These are phyloP conservation scores for Knufia petricola DNA, from an alignment of 2,329 filamentous ascomycete species.

Conservation along the genomic window DNA sequence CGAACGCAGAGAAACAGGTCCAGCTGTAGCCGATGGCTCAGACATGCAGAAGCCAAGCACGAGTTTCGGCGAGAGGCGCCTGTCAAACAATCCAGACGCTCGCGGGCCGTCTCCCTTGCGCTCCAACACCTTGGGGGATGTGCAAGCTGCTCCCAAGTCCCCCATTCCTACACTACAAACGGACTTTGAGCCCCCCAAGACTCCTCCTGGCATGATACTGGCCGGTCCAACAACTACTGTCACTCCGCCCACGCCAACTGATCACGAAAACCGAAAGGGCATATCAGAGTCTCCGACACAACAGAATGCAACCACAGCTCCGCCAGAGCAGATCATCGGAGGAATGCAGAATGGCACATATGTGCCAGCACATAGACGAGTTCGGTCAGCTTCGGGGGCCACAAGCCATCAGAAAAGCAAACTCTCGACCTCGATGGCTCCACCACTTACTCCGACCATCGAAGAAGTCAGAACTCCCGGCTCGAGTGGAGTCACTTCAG, in stretches of 20 bases:
- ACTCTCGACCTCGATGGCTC: slow-evolving; percentile 64
- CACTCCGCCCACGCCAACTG: slow-evolving; percentile 55
- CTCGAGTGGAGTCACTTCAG: slow-evolving; percentile 36
- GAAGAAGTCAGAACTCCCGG: slow-evolving; percentile 48
- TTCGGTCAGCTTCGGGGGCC: slow-evolving; percentile 45
- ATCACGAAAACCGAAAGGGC: slow-evolving; percentile 20
- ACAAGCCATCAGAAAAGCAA: slow-evolving; percentile 62
- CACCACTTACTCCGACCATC: slow-evolving; percentile 64
- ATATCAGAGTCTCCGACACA: neutral
- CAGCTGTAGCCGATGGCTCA: neutral
- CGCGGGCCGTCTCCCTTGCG: slow-evolving; percentile 5
- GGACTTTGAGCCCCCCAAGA: slow-evolving; percentile 13
- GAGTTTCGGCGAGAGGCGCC: slow-evolving; percentile 5
- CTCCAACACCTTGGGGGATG: slow-evolving; percentile 20
- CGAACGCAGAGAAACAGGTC: slow-evolving; percentile 27
- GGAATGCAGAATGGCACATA: slow-evolving; percentile 36
- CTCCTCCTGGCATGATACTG: slow-evolving; percentile 23
- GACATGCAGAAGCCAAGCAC: slow-evolving; percentile 2
- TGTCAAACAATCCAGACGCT: slow-evolving; percentile 1
- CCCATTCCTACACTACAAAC: slow-evolving; percentile 27
- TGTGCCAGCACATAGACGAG: slow-evolving; percentile 64
- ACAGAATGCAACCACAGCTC: slow-evolving; percentile 16
- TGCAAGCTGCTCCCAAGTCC: slow-evolving; percentile 27
- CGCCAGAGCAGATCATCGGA: slow-evolving; percentile 22
- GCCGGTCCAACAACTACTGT: slow-evolving; percentile 47